These are phyloP conservation scores for Colletotrichum scovillei DNA, from an alignment of 2,329 filamentous ascomycete species.

Conservation along the genomic window DNA sequence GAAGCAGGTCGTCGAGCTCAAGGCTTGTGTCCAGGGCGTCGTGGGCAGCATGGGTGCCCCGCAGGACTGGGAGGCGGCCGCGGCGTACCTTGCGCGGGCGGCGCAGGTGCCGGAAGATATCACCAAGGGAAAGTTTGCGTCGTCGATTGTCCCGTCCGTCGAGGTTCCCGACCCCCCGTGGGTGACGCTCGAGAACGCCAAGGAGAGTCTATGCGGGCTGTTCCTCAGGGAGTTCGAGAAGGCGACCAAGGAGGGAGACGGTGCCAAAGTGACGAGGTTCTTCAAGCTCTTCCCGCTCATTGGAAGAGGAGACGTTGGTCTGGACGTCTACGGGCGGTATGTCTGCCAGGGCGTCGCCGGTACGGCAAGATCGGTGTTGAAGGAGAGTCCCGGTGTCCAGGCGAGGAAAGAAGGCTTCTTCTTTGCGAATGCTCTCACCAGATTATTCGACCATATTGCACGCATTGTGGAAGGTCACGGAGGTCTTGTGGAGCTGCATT, in stretches of 20 bases:
- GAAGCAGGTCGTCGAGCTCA: constrained; percentile 96
- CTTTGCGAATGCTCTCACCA: constrained; percentile 90
- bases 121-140: constrained; percentile 85
- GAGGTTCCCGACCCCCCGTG: constrained; percentile 94
- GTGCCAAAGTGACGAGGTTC: constrained; percentile 90
- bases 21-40: constrained; percentile 94
- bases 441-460: constrained; percentile 96
- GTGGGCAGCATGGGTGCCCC: constrained; percentile 96
- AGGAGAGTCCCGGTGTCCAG: constrained; percentile 60
- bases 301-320: constrained; percentile 84
- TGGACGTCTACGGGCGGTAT: constrained; percentile 96
- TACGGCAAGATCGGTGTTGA: constrained; percentile 83
- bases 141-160: constrained; percentile 91
- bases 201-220: constrained; percentile 88
- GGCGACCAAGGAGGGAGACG: constrained; percentile 87
- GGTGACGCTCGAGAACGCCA: constrained; percentile 86
- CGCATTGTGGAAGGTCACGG: constrained; percentile 96
- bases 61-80: constrained; percentile 98
- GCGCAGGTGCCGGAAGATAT: constrained; percentile 84
- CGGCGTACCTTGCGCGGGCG: constrained; percentile 87
- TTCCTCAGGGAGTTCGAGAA: constrained; percentile 97
- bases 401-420: constrained; percentile 84
- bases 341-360: constrained; percentile 95
- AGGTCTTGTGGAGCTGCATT: constrained; percentile 91
- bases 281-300: constrained; percentile 98